phyloP scores from a whole-genome alignment of 805 yeast species.

The Kodamaea fukazawae region DNA sequence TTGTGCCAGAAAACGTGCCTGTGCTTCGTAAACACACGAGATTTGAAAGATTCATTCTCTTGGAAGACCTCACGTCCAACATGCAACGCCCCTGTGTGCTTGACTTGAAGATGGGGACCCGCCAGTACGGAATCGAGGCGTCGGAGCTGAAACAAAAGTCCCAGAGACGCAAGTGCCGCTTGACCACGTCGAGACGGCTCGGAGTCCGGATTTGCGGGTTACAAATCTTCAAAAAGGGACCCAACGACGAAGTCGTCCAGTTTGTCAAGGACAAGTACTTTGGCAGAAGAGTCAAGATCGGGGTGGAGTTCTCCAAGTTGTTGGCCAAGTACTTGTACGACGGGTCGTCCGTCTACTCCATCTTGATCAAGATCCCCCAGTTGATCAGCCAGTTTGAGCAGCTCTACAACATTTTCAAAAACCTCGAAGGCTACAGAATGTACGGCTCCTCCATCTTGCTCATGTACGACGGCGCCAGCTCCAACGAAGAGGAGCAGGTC shows the following conservation, averaged over 20 bases:
- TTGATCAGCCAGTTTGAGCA: constrained; percentile 60
- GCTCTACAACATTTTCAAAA: constrained; percentile 51
- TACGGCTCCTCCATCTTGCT: constrained; percentile 88
- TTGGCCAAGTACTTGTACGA: constrained; percentile 77
- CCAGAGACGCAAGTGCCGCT: constrained; percentile 75
- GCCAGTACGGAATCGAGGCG: constrained; percentile 98
- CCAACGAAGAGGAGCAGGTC: constrained; percentile 15
- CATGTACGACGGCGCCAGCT: constrained; percentile 74
- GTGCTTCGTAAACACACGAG: constrained; percentile 45
- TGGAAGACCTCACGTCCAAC: constrained; percentile 87
- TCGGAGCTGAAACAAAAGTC: constrained; percentile 64
- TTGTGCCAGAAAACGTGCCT: constrained; percentile 1
- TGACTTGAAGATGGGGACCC: constrained; percentile 96
- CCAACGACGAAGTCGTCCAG: constrained; percentile 6
- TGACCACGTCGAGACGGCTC: constrained; percentile 74
- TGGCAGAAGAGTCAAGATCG: constrained; percentile 74
- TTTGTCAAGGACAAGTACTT: constrained; percentile 85
- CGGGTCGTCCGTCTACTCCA: constrained; percentile 57
- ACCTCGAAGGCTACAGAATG: constrained; percentile 72
- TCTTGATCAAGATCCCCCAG: constrained; percentile 63
- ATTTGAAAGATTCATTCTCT: constrained; percentile 75
- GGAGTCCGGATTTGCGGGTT: constrained; percentile 96
- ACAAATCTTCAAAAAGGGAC: constrained; percentile 41
- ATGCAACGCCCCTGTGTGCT: constrained; percentile 85
- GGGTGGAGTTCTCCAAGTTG: constrained; percentile 73